phyloP scores from a whole-genome alignment of 2,329 filamentous ascomycete species.

The Plenodomus lindquistii region DNA sequence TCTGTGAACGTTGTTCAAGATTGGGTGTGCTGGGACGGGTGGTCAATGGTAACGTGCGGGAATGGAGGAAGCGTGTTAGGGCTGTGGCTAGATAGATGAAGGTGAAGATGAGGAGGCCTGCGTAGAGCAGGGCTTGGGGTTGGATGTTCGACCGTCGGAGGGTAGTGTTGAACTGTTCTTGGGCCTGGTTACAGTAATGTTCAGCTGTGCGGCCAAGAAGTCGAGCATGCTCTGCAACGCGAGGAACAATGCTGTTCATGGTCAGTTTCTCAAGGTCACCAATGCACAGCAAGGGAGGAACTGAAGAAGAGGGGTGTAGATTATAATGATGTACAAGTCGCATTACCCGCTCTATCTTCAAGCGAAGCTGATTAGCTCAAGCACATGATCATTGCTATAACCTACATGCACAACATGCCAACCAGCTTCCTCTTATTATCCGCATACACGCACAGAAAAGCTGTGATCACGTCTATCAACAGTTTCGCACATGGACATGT shows the following conservation, averaged over 20 bases:
- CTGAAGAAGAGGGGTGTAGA: background rate
- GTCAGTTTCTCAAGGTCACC: background rate
- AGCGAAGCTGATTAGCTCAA: no score
- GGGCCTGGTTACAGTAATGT: constrained; percentile 15
- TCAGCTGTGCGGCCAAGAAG: constrained; percentile 22
- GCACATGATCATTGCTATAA: background rate
- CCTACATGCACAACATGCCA: constrained; percentile 8
- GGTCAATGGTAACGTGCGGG: constrained; percentile 7
- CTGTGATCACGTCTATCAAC: constrained; percentile 15
- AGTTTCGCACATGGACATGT: constrained; percentile 6
- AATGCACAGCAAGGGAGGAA: background rate
- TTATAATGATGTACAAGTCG: no score
- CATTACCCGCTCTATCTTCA: no score
- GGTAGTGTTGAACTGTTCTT: constrained; percentile 5
- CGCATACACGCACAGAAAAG: constrained; percentile 1
- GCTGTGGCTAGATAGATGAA: constrained; percentile 35
- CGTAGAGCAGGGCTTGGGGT: constrained; percentile 32
- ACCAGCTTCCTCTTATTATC: constrained; percentile 8
- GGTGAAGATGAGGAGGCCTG: constrained; percentile 35
- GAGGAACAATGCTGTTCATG: constrained; percentile 12
- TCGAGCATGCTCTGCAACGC: constrained; percentile 18
- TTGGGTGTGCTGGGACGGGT: constrained; percentile 45
- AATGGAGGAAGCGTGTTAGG: constrained; percentile 33
- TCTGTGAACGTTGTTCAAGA: constrained; percentile 50
- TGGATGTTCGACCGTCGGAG: constrained; percentile 10